phyloP scores from a whole-genome alignment of 805 yeast species.

The Starmerella vaccinii region DNA sequence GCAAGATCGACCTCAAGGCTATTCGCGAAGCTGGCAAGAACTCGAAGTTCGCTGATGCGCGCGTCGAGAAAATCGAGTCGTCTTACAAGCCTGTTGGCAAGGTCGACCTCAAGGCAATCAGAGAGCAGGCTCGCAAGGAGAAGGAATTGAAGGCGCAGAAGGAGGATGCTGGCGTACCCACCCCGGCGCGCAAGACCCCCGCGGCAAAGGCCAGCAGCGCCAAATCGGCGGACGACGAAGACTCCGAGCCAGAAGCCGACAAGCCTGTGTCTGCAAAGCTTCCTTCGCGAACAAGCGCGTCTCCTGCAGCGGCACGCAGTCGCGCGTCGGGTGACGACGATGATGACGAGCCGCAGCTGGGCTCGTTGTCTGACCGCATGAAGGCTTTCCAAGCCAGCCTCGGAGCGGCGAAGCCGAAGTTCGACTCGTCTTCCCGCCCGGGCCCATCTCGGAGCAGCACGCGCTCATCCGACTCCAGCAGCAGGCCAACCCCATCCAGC shows the following conservation, averaged over 20 bases:
- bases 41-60: conserved; percentile 28
- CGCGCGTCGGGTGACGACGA: conserved; percentile 14
- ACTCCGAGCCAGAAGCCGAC: neutral
- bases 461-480: neutral
- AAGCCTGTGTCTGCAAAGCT: neutral
- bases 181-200: neutral
- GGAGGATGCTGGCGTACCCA: neutral
- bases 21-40: conserved; percentile 27
- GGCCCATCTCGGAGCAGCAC: neutral
- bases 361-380: conserved; percentile 26
- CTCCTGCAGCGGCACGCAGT: neutral
- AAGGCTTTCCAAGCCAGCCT: conserved; percentile 26
- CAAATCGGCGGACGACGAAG: neutral
- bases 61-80: conserved; percentile 34
- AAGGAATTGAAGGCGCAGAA: conserved; percentile 20
- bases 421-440: conserved; percentile 11
- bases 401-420: conserved; percentile 24
- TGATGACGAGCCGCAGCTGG: conserved; percentile 24
- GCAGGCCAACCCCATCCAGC: neutral
- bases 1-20: conserved; percentile 31
- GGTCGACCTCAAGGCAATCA: conserved; percentile 41
- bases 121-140: conserved; percentile 31
- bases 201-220: neutral
- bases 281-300: neutral
- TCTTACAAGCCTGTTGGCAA: conserved; percentile 55